phyloP scores from a whole-genome alignment of 1,284 basidiomycete genomes.

The Melampsora larici-populina region DNA sequence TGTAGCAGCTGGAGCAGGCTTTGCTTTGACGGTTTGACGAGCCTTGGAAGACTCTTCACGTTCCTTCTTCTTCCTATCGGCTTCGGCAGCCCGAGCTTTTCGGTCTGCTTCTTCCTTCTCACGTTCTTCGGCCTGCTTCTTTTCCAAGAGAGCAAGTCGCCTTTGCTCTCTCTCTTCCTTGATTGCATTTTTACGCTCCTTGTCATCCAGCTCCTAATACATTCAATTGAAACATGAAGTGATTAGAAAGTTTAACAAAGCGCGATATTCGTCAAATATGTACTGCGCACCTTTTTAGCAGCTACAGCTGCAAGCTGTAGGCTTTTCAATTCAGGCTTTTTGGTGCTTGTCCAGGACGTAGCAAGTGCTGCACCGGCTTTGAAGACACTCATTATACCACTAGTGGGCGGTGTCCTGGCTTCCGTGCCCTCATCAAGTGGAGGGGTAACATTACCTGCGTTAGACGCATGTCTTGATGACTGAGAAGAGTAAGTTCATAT shows the following conservation, averaged over 20 bases:
- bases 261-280: neutral
- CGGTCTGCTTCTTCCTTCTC: slow-evolving; percentile 68
- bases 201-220: slow-evolving; percentile 75
- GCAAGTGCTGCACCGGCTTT: slow-evolving; percentile 42
- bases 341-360: slow-evolving; percentile 44
- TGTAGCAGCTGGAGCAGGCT: slow-evolving; percentile 21
- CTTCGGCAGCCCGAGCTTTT: slow-evolving; percentile 58
- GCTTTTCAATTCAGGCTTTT: slow-evolving; percentile 65
- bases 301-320: slow-evolving; percentile 74
- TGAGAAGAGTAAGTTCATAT: neutral
- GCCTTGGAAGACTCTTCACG: slow-evolving; percentile 29
- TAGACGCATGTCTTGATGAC: neutral
- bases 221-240: slow-evolving; percentile 1
- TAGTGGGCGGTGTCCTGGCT: slow-evolving; percentile 14
- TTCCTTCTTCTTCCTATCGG: slow-evolving; percentile 56
- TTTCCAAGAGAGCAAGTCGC: slow-evolving; percentile 63
- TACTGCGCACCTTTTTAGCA: slow-evolving; percentile 69
- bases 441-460: neutral
- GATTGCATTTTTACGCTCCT: slow-evolving; percentile 69
- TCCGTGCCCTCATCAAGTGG: neutral
- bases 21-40: slow-evolving; percentile 23
- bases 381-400: slow-evolving; percentile 33
- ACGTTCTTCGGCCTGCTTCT: slow-evolving; percentile 63
- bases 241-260: neutral
- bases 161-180: slow-evolving; percentile 75